phyloP scores from a whole-genome alignment of 495 filamentous ascomycete species.

The Podospora pseudopauciseta region DNA sequence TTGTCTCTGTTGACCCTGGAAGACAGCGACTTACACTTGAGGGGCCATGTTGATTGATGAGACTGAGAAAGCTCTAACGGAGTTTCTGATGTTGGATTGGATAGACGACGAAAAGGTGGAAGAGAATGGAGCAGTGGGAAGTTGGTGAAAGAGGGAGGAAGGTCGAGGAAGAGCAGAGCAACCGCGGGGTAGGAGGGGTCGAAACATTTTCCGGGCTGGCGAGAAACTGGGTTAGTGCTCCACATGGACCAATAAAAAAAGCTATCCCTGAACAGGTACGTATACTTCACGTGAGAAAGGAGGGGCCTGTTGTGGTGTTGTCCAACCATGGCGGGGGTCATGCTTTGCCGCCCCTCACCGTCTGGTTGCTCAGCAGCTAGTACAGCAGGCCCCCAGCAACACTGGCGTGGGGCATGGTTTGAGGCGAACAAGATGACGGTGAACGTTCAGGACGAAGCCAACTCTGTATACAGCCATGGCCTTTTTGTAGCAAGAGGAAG shows the following conservation, averaged over 20 bases:
- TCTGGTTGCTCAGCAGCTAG: background rate
- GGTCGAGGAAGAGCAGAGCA: conserved; percentile 37
- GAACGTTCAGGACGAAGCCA: background rate
- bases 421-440: background rate
- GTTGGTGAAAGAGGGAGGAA: conserved; percentile 39
- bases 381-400: no score
- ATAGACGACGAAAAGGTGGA: conserved; percentile 26
- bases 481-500: background rate
- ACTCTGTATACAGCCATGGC: background rate
- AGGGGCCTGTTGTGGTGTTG: conserved; percentile 8
- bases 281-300: conserved; percentile 25
- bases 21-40: conserved; percentile 30
- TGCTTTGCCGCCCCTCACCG: background rate
- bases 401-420: background rate
- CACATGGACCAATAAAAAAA: conserved; percentile 25
- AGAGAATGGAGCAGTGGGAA: conserved; percentile 31
- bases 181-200: conserved; percentile 47
- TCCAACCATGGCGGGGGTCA: conserved; percentile 5
- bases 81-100: conserved; percentile 28
- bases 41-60: conserved; percentile 30
- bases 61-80: conserved; percentile 33
- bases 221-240: conserved; percentile 28
- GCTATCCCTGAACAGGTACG: conserved; percentile 13
- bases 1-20: background rate
- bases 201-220: conserved; percentile 36